Conservation (phyloP, 192 early-diverging fungal genomes). For the Dissophora globulifera region DNA sequence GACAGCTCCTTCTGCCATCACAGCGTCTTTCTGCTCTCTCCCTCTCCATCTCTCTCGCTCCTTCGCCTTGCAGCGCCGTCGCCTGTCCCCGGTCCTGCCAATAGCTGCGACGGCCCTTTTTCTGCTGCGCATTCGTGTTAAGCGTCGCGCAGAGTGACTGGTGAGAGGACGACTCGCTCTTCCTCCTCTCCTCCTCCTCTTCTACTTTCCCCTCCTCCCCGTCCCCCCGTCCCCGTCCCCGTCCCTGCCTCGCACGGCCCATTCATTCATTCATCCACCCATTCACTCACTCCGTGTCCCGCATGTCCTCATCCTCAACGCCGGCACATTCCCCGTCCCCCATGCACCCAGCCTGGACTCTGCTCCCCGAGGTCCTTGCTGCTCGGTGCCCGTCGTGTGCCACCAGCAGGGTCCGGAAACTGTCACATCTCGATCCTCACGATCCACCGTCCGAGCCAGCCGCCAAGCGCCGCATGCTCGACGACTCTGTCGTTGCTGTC, state of each 20-base stretch:
- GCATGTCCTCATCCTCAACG: neutral
- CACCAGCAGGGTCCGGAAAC: neutral
- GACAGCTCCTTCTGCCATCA: too few species aligned
- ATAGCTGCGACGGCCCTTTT: too few species aligned
- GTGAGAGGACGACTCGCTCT: neutral
- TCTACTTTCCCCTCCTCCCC: neutral
- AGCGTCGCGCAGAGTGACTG: too few species aligned
- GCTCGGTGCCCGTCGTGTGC: neutral
- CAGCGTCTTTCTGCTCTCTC: too few species aligned
- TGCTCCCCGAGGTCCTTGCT: constrained; percentile 14
- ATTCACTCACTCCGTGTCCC: neutral
- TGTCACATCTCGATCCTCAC: neutral
- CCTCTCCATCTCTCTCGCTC: too few species aligned
- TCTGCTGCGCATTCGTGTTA: too few species aligned
- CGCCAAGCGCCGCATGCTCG: constrained; percentile 11
- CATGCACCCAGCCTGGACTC: neutral
- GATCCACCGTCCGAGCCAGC: neutral
- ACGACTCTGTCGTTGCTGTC: neutral
- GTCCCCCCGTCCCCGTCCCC: too few species aligned
- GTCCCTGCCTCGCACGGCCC: too few species aligned
- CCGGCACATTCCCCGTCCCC: neutral
- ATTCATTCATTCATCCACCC: too few species aligned
- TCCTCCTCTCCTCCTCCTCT: neutral
- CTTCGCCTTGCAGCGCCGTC: too few species aligned
- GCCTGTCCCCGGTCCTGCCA: too few species aligned